Evolutionary conservation across 306 rosid genomes (phyloP).

Genomic region (Citrullus mucosospermus): DNA sequence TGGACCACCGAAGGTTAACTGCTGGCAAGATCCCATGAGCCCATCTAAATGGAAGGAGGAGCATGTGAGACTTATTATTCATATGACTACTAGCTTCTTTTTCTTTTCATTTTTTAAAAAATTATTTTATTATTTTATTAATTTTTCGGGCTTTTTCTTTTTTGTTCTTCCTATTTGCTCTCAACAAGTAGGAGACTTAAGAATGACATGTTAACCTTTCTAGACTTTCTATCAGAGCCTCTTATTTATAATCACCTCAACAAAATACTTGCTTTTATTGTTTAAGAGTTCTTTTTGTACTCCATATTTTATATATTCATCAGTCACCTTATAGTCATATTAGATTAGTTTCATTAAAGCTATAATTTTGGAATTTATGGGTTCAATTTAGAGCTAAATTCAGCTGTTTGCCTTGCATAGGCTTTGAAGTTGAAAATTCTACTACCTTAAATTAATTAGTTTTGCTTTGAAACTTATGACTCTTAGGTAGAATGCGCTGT

Average conservation of each 20-base stretch:
- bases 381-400: not conserved
- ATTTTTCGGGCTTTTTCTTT: not conserved
- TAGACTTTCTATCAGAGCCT: not conserved
- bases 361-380: not conserved
- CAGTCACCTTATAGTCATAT: not conserved
- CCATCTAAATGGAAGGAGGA: constrained; percentile 99
- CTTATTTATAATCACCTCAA: not conserved
- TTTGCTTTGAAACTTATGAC: not conserved
- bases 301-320: not conserved
- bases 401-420: not conserved
- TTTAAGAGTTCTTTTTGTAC: not conserved
- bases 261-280: not conserved
- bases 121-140: not conserved
- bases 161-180: not conserved
- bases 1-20: constrained; percentile 60
- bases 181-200: not conserved
- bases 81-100: not conserved
- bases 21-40: constrained; percentile 80
- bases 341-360: not conserved
- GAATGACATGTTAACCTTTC: not conserved
- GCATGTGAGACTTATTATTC: constrained; percentile 48
- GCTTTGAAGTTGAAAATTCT: not conserved
- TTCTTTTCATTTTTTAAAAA: not conserved
- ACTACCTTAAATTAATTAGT: not conserved
- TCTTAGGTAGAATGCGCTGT: not conserved